A percentile compares a stretch with the other conserved stretches of the same genome.
These are phyloP conservation scores for Biscutella laevigata DNA, from an alignment of 441 rosid species.

Conservation along the genomic window DNA sequence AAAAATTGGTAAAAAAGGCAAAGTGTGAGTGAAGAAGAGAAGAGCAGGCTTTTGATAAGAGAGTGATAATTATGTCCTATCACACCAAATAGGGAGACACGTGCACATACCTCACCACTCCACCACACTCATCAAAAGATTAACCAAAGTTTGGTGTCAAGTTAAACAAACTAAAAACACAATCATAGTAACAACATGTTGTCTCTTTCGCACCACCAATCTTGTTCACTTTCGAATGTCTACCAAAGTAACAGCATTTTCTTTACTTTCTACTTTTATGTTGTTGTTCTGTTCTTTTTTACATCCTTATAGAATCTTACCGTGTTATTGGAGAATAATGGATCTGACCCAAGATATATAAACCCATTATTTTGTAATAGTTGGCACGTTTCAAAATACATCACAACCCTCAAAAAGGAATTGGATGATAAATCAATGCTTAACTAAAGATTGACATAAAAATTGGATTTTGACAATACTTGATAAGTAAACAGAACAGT, in stretches of 20 bases:
- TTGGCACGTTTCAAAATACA: not conserved
- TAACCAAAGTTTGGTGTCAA: not conserved
- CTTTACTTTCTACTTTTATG: not conserved
- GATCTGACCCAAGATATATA: not conserved
- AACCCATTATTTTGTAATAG: slow-evolving; percentile 5
- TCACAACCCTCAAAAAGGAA: not conserved
- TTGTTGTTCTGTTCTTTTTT: slow-evolving; percentile 3
- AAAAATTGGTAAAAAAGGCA: not conserved
- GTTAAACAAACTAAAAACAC: not conserved
- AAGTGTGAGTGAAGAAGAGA: no score
- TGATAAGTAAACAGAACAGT: no score
- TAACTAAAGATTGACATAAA: no score
- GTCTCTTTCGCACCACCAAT: slow-evolving; percentile 13
- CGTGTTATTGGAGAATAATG: not conserved
- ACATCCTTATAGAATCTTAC: not conserved
- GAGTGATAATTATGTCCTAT: slow-evolving; percentile 23
- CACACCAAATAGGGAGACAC: slow-evolving; percentile 15
- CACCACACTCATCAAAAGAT: not conserved
- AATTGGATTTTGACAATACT: no score
- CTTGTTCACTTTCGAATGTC: slow-evolving; percentile 24
- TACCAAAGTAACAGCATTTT: slow-evolving; percentile 22
- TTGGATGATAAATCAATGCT: no score
- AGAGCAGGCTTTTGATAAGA: slow-evolving; percentile 11
- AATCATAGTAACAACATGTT: slow-evolving; percentile 23
- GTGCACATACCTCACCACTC: slow-evolving; percentile 25